Percentiles rank a stretch among this genome's conserved stretches.
phyloP scores from a whole-genome alignment of 768 basidiomycete genomes.

The Pilatotrama ljubarskyi region DNA sequence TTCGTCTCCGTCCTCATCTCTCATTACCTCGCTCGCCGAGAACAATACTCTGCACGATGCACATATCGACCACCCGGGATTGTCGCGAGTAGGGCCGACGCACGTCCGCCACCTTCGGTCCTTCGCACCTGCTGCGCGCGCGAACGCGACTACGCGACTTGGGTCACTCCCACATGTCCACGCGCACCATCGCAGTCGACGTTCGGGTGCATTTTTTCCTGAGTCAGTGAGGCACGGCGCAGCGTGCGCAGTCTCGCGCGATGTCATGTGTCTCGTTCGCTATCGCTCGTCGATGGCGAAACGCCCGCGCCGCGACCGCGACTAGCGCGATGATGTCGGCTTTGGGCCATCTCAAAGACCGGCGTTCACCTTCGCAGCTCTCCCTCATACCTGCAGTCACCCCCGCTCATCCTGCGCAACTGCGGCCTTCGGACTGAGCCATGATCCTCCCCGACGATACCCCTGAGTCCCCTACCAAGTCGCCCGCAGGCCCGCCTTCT shows the following conservation, averaged over 20 bases:
- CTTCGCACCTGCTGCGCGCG: not conserved
- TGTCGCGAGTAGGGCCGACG: too few relatives aligned
- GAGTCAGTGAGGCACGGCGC: slow-evolving; percentile 1
- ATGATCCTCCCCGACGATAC: slow-evolving; percentile 31
- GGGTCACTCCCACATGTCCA: not conserved
- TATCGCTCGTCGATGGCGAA: not conserved
- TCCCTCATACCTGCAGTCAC: not conserved
- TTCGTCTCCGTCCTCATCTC: not conserved
- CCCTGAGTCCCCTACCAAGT: slow-evolving; percentile 25
- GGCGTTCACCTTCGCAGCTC: not conserved
- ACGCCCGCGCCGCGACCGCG: not conserved
- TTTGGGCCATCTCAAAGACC: not conserved
- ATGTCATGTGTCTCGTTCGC: slow-evolving; percentile 3
- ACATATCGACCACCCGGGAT: too few relatives aligned
- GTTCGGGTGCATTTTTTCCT: not conserved
- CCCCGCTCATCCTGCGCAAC: not conserved
- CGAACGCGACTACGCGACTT: not conserved
- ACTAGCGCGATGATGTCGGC: not conserved
- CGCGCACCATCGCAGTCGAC: not conserved
- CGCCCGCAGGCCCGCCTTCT: slow-evolving; percentile 12
- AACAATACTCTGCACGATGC: too few relatives aligned
- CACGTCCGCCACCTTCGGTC: too few relatives aligned
- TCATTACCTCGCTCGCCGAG: too few relatives aligned
- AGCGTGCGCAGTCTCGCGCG: slow-evolving; percentile 3
- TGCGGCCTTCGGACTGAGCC: not conserved